phyloP scores from a whole-genome alignment of 2,329 filamentous ascomycete genomes.

The Hypoxylon sp. region DNA sequence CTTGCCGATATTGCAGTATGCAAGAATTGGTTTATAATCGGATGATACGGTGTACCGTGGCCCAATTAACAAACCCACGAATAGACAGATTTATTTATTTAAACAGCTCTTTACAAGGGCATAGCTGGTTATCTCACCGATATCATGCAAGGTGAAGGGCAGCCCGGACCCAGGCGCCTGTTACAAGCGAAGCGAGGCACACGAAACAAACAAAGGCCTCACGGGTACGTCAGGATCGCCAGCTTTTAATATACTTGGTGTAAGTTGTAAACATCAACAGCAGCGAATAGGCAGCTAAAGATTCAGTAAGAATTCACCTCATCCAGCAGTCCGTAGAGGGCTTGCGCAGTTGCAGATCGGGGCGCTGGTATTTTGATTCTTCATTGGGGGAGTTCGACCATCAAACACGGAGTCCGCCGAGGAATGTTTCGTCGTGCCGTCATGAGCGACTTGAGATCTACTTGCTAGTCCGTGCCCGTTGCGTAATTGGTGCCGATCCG shows the following conservation, averaged over 20 bases:
- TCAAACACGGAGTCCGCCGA: slow-evolving; percentile 23
- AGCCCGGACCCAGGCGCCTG: slow-evolving; percentile 14
- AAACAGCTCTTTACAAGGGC: slow-evolving; percentile 15
- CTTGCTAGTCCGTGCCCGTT: slow-evolving; percentile 26
- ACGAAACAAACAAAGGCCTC: slow-evolving; percentile 40
- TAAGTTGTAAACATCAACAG: slow-evolving; percentile 15
- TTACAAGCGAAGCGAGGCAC: slow-evolving; percentile 36
- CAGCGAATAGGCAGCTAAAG: slow-evolving; percentile 1
- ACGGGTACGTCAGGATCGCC: slow-evolving; percentile 41
- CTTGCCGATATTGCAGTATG: slow-evolving; percentile 10
- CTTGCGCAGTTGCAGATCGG: slow-evolving; percentile 16
- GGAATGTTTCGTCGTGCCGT: slow-evolving; percentile 34
- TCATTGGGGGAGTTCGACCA: slow-evolving; percentile 18
- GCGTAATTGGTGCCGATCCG: slow-evolving; percentile 44
- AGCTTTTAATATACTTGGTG: slow-evolving; percentile 33
- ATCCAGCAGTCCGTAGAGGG: slow-evolving; percentile 11
- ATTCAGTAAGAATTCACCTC: slow-evolving; percentile 11
- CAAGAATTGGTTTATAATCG: slow-evolving; percentile 2
- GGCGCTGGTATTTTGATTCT: neutral
- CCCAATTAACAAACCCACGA: slow-evolving; percentile 17
- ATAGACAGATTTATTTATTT: slow-evolving; percentile 22
- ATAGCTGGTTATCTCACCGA: slow-evolving; percentile 18
- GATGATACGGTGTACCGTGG: slow-evolving; percentile 17
- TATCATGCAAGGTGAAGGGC: slow-evolving; percentile 17
- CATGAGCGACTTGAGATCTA: slow-evolving; percentile 40